These are phyloP conservation scores for Coniella vitis DNA, from an alignment of 2,329 filamentous ascomycete species.

Conservation along the genomic window DNA sequence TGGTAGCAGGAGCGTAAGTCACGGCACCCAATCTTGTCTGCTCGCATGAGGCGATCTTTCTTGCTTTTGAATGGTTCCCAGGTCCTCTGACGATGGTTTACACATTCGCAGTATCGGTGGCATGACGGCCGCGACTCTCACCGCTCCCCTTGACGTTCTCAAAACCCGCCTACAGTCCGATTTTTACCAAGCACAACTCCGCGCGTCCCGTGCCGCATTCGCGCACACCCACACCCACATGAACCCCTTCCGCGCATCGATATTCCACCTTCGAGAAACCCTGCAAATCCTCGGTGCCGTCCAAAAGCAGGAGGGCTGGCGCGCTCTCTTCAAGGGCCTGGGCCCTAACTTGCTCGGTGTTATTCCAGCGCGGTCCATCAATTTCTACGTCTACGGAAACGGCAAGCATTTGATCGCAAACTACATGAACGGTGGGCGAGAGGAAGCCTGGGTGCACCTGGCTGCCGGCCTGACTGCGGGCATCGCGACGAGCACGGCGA, in stretches of 20 bases:
- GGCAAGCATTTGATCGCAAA: slow-evolving; percentile 76
- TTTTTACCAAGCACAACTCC: slow-evolving; percentile 82
- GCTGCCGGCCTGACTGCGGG: slow-evolving; percentile 70
- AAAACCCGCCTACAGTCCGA: slow-evolving; percentile 92
- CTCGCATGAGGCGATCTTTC: no score
- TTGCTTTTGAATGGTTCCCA: background rate
- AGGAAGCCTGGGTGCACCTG: slow-evolving; percentile 72
- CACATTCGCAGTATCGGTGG: slow-evolving; percentile 63
- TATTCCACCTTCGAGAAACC: slow-evolving; percentile 77
- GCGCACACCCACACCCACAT: slow-evolving; percentile 46
- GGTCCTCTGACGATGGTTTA: background rate
- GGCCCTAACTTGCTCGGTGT: slow-evolving; percentile 87
- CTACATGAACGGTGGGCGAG: slow-evolving; percentile 62
- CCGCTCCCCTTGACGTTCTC: slow-evolving; percentile 86
- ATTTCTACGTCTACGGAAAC: slow-evolving; percentile 91
- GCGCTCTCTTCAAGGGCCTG: slow-evolving; percentile 87
- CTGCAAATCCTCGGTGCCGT: slow-evolving; percentile 79
- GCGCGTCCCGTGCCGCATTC: slow-evolving; percentile 53
- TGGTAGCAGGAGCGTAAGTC: slow-evolving; percentile 80
- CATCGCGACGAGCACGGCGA: slow-evolving; percentile 80
- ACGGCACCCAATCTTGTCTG: background rate
- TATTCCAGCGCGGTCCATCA: slow-evolving; percentile 82
- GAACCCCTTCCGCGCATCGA: slow-evolving; percentile 57
- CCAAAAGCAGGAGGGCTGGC: slow-evolving; percentile 72
- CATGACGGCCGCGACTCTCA: slow-evolving; percentile 88